Conservation (phyloP, 331 rosid genomes). For the Arachis monticola region DNA sequence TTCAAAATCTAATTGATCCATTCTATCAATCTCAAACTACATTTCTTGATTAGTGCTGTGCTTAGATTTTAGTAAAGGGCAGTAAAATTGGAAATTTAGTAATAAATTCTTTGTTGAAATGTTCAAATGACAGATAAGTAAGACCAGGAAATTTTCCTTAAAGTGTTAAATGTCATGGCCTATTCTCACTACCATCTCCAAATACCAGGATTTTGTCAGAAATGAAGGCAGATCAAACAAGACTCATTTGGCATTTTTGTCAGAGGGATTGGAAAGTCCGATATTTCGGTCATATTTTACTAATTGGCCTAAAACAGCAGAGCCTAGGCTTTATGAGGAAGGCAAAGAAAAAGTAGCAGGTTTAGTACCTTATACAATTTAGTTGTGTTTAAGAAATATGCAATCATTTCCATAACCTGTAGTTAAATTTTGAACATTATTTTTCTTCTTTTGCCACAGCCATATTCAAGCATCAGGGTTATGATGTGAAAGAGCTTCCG, state of each 20-base stretch:
- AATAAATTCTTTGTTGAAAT: not conserved
- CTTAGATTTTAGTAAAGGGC: not conserved
- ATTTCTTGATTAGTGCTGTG: not conserved
- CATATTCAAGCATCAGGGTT: conserved; percentile 98
- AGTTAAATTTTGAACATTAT: conserved; percentile 23
- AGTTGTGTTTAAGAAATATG: conserved; percentile 13
- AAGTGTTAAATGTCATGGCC: conserved; percentile 20
- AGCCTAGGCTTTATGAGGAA: conserved; percentile 83
- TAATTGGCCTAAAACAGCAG: conserved; percentile 82
- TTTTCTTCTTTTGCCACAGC: conserved; percentile 59
- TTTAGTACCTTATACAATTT: conserved; percentile 42
- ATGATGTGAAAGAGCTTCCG: conserved; percentile 90
- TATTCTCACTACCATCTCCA: conserved; percentile 37
- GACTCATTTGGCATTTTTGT: conserved; percentile 68
- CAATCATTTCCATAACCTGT: conserved; percentile 16
- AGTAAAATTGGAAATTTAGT: not conserved
- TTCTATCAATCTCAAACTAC: not conserved
- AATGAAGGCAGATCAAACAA: conserved; percentile 73
- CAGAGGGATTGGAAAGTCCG: conserved; percentile 87
- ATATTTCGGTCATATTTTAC: conserved; percentile 66
- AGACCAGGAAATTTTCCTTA: not conserved
- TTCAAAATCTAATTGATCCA: not conserved
- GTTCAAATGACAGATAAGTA: not conserved
- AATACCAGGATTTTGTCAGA: conserved; percentile 79
- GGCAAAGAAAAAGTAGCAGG: conserved; percentile 99